Evolutionary conservation across 768 basidiomycete species (phyloP), one percentile per base, ranked within the genome.

Genomic region (Favolaschia claudopus): DNA sequence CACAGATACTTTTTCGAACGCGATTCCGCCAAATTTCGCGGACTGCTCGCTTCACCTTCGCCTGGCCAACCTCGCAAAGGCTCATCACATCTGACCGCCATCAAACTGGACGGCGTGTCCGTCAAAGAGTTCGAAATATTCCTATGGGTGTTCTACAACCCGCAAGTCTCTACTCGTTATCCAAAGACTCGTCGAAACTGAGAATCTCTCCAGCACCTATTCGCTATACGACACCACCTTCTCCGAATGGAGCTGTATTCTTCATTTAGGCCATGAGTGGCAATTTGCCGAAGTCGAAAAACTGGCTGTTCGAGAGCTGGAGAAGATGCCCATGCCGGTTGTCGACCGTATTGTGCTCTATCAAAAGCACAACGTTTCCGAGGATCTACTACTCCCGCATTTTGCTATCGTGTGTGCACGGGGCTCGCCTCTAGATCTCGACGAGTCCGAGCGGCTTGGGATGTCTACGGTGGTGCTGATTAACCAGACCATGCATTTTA

Each of bases 121-220:
- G 74, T 77, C 0, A 71, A 75, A 5, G 85, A 87, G 20, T 86
- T 88, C 50, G 76, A 79, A 15, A 79, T 80, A 0, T 82, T 89
- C 42, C 69, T 87, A 0, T 88, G 83, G 83, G 79, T 88, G 0
- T 86, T 89, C 45, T 89, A 89, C 48, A 86, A 87, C 49, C 75
- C 79, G 88, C 88, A 58, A 52, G 84, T 75, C 13, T n/a, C n/a
- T 19, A 20, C 33, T n/a, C 28, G 3, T 2, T 50, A 14, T 2
- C 14, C 7, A 12, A 20, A 8, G 12, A 20, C 37, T 7, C 19
- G 58, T 32, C 36, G 22, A 9, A 3, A 40, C 44, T 15, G 33
- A 58, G 17, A 44, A 32, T 7, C 19, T 33, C 13, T 52, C 0
- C 62, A 91, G 88, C 0, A 76, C 71, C 40, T 88, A 87, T 64